A percentile compares a stretch with the other conserved stretches of the same genome.
These are phyloP conservation scores for Trichophyton schoenleinii DNA, from an alignment of 2,329 filamentous ascomycete genomes.

Conservation along the genomic window DNA sequence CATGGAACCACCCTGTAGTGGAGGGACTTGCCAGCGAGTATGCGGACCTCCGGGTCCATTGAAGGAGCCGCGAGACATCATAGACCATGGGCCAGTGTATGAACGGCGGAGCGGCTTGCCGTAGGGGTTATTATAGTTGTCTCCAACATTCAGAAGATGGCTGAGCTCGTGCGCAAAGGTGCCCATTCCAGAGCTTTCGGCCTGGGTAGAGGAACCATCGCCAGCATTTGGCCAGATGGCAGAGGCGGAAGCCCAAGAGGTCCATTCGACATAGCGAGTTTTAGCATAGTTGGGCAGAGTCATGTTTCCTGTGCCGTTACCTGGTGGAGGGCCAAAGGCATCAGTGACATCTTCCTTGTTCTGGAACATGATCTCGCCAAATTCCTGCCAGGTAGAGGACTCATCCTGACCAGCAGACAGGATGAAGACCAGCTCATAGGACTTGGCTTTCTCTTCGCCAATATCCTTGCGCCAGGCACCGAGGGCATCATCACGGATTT, in stretches of 20 bases:
- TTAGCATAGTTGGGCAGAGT: constrained; percentile 7
- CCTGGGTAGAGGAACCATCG: constrained; percentile 12
- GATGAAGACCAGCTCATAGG: constrained; percentile 14
- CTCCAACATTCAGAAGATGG: constrained; percentile 14
- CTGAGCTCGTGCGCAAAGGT: constrained; percentile 14
- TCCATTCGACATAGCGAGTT: constrained; percentile 13
- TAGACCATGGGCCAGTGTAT: constrained; percentile 14
- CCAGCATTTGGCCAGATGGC: constrained; percentile 14
- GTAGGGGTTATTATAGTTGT: constrained; percentile 15
- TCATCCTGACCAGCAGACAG: constrained; percentile 14
- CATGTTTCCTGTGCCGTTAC: constrained; percentile 6
- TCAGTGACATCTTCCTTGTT: constrained; percentile 10
- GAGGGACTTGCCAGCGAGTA: constrained; percentile 12
- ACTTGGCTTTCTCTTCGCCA: constrained; percentile 11
- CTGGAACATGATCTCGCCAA: constrained; percentile 14
- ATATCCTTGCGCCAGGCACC: constrained; percentile 13
- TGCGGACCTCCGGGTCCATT: constrained; percentile 14
- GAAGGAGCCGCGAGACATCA: constrained; percentile 14
- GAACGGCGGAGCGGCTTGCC: constrained; percentile 9
- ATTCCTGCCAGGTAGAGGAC: constrained; percentile 14
- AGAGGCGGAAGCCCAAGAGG: constrained; percentile 13
- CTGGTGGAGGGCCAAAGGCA: constrained; percentile 11
- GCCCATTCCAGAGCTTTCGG: constrained; percentile 14
- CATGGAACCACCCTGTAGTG: constrained; percentile 11
- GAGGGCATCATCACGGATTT: constrained; percentile 12